phyloP scores from a whole-genome alignment of 2,329 filamentous ascomycete species.

The Claviceps maximensis region DNA sequence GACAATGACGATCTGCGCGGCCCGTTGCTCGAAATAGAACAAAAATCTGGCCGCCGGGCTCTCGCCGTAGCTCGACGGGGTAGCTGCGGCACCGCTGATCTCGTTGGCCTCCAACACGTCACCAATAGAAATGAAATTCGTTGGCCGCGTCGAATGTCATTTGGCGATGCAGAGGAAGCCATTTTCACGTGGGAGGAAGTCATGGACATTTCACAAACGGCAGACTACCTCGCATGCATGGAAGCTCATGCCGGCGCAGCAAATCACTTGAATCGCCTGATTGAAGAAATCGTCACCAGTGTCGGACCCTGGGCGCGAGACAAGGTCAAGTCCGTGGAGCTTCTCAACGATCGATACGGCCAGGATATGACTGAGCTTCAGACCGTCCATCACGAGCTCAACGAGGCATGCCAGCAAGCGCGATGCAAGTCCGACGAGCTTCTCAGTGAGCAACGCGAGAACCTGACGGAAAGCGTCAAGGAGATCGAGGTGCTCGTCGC shows the following conservation, averaged over 20 bases:
- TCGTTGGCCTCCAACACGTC: slow-evolving; percentile 14
- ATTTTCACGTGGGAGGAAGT: slow-evolving; percentile 53
- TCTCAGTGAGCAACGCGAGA: slow-evolving; percentile 53
- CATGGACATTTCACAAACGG: slow-evolving; percentile 24
- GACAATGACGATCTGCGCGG: slow-evolving; percentile 49
- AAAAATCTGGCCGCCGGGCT: slow-evolving; percentile 28
- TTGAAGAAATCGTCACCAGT: slow-evolving; percentile 36
- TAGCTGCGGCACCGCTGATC: slow-evolving; percentile 31
- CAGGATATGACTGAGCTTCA: slow-evolving; percentile 54
- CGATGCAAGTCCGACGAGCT: slow-evolving; percentile 55
- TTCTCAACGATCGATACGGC: slow-evolving; percentile 48
- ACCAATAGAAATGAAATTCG: slow-evolving; percentile 40
- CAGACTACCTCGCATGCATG: slow-evolving; percentile 15
- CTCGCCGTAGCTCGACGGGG: slow-evolving; percentile 48
- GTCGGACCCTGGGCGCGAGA: slow-evolving; percentile 48
- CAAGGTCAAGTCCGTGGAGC: slow-evolving; percentile 42
- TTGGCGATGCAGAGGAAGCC: slow-evolving; percentile 63
- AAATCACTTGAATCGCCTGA: slow-evolving; percentile 37
- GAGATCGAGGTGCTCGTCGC: slow-evolving; percentile 71
- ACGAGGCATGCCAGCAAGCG: slow-evolving; percentile 56
- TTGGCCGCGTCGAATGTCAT: slow-evolving; percentile 62
- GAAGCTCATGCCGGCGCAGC: slow-evolving; percentile 37
- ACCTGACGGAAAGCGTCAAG: slow-evolving; percentile 57
- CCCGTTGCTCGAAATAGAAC: slow-evolving; percentile 34
- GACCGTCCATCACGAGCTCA: slow-evolving; percentile 52